Conservation (phyloP, 2,329 filamentous ascomycete genomes). For the Gaeumannomyces tritici region DNA sequence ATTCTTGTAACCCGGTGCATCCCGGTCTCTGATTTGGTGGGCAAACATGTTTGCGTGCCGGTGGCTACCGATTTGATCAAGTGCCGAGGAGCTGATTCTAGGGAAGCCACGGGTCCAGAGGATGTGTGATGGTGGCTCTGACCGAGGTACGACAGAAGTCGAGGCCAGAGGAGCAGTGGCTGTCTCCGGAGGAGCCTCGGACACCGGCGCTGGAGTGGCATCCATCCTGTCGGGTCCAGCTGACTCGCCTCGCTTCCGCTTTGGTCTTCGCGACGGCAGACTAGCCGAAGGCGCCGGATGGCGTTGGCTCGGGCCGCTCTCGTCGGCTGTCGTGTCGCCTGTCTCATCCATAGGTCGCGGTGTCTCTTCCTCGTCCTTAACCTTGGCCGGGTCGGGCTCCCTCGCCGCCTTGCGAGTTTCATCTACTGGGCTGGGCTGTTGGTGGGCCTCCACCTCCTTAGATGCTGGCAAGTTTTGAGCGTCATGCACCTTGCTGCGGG, state of each 20-base stretch:
- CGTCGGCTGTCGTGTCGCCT: conserved; percentile 46
- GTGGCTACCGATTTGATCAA: conserved; percentile 70
- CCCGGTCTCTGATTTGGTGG: conserved; percentile 61
- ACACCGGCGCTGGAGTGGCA: conserved; percentile 25
- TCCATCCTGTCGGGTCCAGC: conserved; percentile 23
- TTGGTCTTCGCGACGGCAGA: conserved; percentile 27
- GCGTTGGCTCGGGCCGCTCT: conserved; percentile 32
- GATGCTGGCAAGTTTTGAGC: neutral
- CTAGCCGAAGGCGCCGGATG: conserved; percentile 26
- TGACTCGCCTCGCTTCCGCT: conserved; percentile 49
- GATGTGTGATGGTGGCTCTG: conserved; percentile 35
- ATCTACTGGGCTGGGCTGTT: conserved; percentile 7
- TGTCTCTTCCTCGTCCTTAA: conserved; percentile 52
- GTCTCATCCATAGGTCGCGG: conserved; percentile 44
- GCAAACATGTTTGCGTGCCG: conserved; percentile 74
- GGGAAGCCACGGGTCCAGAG: conserved; percentile 68
- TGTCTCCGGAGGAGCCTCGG: neutral
- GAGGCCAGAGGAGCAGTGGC: neutral
- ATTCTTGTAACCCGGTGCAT: conserved; percentile 66
- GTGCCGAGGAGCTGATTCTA: conserved; percentile 60
- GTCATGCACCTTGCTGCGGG: conserved; percentile 5
- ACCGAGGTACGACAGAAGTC: neutral
- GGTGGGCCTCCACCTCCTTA: neutral
- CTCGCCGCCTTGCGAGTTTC: conserved; percentile 27
- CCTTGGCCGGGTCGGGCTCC: conserved; percentile 31